Base-by-base conservation (phyloP, 2,329 filamentous ascomycete genomes). In the Dothidotthia symphoricarpi region DNA sequence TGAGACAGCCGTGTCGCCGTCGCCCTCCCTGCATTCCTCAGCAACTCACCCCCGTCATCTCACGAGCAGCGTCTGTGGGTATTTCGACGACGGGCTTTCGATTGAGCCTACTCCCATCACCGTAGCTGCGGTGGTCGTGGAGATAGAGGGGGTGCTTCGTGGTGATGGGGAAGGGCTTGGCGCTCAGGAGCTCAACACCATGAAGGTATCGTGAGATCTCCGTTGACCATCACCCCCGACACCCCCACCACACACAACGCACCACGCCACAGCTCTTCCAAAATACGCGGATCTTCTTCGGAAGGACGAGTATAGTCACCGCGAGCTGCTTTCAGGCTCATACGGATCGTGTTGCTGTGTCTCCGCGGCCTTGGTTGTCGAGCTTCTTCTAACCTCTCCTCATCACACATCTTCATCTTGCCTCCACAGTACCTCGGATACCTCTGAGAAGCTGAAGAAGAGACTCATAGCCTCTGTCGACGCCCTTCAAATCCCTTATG, bases 151-250 rank as follows among this genome's bases (percentile, higher is more conserved):
- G n/a, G n/a, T n/a, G n/a, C n/a, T n/a, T n/a, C n/a, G 26, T 29
- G 24, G 13, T 42, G 27, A n/a, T 19, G 24, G 5, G 8, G 31
- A 14, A 16, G 29, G 11, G 3, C 15, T 14, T 16, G n/a, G 39
- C 14, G 19, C 32, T 11, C 31, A 34, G 22, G 31, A 28, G 38
- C 30, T 35, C 39, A 38, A 42, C 39, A 38, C 39, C 39, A 38
- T 22, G 14, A 13, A 30, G 27, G 30, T 13, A 31, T 38, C 34
- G 25, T 31, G 27, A 34, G 31, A 12, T 34, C 26, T n/a, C 22
- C 25, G 4, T 12, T 24, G 3, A 16, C 27, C 34, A 12, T 27
- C 31, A 25, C 24, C 31, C 16, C 34, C 15, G n/a, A 34, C 29
- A 26, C 16, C 24, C 24, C 34, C 14, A 28, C 39, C 17, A n/a